Percentiles rank a stretch among this genome's conserved stretches.
Evolutionary conservation across 75 land plant genomes (phyloP).

Genomic region (Gnetum montanum): DNA sequence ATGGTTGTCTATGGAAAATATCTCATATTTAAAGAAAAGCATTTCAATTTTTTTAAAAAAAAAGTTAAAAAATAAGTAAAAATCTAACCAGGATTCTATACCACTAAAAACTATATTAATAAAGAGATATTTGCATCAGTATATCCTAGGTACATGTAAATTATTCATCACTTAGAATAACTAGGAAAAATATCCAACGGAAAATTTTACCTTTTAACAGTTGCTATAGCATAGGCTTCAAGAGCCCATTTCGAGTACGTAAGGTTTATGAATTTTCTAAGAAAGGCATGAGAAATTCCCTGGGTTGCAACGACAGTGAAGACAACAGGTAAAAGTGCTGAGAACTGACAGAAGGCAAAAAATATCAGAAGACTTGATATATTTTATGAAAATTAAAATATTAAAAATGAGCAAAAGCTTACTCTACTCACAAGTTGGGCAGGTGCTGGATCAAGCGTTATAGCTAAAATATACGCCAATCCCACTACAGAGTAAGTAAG

Average conservation of each 20-base stretch:
- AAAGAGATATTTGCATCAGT: no score
- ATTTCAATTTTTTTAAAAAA: no score
- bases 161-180: no score
- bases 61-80: no score
- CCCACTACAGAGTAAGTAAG: conserved; percentile 90
- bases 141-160: no score
- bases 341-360: conserved; percentile 47
- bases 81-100: no score
- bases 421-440: conserved; percentile 75
- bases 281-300: conserved; percentile 19
- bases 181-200: no score
- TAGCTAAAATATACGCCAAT: conserved; percentile 72
- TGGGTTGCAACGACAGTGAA: conserved; percentile 68
- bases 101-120: no score
- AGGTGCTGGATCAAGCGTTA: conserved; percentile 54
- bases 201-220: conserved; percentile 62
- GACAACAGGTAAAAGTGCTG: conserved; percentile 85
- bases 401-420: not conserved
- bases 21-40: no score
- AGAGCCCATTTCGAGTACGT: conserved; percentile 80
- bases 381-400: not conserved
- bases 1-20: no score
- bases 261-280: conserved; percentile 21
- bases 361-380: not conserved
- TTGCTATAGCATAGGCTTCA: conserved; percentile 86